Base-by-base conservation (phyloP, 1,284 basidiomycete species). In the Malassezia brasiliensis region DNA sequence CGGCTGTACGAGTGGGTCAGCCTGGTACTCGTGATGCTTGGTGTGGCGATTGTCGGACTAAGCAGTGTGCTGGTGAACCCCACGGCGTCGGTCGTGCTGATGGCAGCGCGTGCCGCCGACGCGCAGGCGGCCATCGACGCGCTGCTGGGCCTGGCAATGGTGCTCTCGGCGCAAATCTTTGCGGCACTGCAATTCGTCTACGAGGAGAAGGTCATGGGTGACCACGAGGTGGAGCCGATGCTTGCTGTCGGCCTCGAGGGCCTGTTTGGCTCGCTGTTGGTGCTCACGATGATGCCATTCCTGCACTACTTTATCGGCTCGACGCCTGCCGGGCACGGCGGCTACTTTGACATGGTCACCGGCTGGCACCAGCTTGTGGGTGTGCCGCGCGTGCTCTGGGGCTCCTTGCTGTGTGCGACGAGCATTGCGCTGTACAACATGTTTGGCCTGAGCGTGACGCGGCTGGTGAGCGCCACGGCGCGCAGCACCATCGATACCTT, bases 141-240 rank as follows among this genome's bases (percentile, higher is more conserved):
- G 11, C 56, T 78, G 15, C 56, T 81, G 15, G 79, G 94, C 53
- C 85, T 98, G 34, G 83, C 88, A 69, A 85, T 98, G 72, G 83
- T 98, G 54, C 79, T 96, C 37, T 90, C 94, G 69, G 93, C 94
- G n/a, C 94, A 98, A 77, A 78, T 96, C 60, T 98, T 93, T 77
- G 86, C 87, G 32, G 90, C 90, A 46, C 83, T 83, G 11, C 89
- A 93, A 71, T 91, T 91, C 53, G 90, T 96, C 45, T 80, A 94
- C n/a, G 93, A 96, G 79, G 68, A 72, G 37, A 70, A 69, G 79
- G 89, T 96, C 69, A 85, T 96, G 84, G 81, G 82, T 40, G 82
- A 82, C 50, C 93, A 94, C 78, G 80, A 83, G 41, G 85, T 98
- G 52, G 83, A 86, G 50, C 91, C 94, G n/a, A 81, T 96, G 20